These are phyloP conservation scores for Ogataea ramenticola DNA, from an alignment of 805 yeast species.

Conservation along the genomic window DNA sequence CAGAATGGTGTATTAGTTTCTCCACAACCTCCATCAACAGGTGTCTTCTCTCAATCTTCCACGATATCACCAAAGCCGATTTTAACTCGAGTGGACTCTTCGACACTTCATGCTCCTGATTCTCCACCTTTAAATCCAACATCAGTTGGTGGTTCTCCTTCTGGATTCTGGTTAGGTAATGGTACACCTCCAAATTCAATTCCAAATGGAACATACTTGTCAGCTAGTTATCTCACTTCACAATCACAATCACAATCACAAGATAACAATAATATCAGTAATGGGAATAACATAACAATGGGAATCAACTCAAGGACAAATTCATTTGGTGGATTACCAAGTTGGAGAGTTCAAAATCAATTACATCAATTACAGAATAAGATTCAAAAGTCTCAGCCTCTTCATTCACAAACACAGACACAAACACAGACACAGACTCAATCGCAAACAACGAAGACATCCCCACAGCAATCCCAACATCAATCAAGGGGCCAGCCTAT, in stretches of 20 bases:
- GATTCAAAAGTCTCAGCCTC: neutral
- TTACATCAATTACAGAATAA: neutral
- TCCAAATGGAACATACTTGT: constrained; percentile 15
- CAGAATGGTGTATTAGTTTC: neutral
- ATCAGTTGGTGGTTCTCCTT: constrained; percentile 48
- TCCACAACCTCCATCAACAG: neutral
- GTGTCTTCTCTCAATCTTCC: neutral
- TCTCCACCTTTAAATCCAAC: constrained; percentile 47
- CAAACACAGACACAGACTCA: neutral
- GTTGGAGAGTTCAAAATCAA: constrained; percentile 9
- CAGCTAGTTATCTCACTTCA: constrained; percentile 4
- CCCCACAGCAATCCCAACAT: neutral
- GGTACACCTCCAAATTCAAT: constrained; percentile 42
- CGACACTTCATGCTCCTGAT: constrained; percentile 29
- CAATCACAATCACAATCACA: too few species aligned
- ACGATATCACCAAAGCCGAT: constrained; percentile 1
- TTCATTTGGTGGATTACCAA: constrained; percentile 1
- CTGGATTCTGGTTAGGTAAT: constrained; percentile 44
- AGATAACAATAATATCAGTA: too few species aligned
- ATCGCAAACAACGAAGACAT: too few species aligned
- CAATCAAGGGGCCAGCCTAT: neutral
- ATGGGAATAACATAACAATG: too few species aligned
- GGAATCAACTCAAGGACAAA: neutral
- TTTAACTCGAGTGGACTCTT: neutral
- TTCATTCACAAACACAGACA: too few species aligned